These are phyloP conservation scores for Populus hybrid DNA, from an alignment of 441 rosid species.

Conservation along the genomic window DNA sequence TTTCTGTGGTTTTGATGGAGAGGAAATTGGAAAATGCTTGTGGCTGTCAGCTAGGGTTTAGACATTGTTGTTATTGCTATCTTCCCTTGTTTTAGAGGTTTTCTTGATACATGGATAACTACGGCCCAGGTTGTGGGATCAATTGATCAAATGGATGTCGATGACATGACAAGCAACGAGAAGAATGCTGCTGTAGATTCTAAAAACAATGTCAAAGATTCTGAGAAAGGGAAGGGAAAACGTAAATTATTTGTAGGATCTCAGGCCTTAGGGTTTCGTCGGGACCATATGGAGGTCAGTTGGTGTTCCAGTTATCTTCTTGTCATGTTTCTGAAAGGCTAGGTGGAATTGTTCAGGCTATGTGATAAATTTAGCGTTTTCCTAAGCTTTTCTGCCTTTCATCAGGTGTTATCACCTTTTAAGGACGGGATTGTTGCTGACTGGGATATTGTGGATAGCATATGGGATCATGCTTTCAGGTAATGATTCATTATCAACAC, in stretches of 20 bases:
- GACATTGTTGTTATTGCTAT: background rate
- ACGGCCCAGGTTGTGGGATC: conserved; percentile 80
- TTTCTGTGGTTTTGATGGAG: background rate
- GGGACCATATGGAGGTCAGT: conserved; percentile 92
- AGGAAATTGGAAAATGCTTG: background rate
- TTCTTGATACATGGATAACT: background rate
- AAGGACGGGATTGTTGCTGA: conserved; percentile 94
- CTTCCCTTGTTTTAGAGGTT: background rate
- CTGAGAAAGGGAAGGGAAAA: conserved; percentile 61
- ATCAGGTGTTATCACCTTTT: conserved; percentile 77
- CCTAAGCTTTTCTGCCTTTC: conserved; percentile 14
- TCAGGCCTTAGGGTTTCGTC: conserved; percentile 82
- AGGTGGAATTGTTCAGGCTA: background rate
- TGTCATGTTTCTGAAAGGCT: background rate
- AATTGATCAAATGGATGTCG: conserved; percentile 91
- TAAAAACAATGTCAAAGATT: conserved; percentile 48
- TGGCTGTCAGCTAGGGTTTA: background rate
- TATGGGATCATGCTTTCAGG: conserved; percentile 99
- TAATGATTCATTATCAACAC: conserved; percentile 20
- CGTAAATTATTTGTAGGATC: conserved; percentile 85
- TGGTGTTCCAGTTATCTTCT: conserved; percentile 5
- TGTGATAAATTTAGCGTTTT: background rate
- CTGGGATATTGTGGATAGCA: conserved; percentile 93
- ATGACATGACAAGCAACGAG: conserved; percentile 47
- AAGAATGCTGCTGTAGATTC: conserved; percentile 51